Evolutionary conservation across 352 stramenopile species (phyloP), one percentile per base, ranked within the genome.

Genomic region (Phytophthora idaei): DNA sequence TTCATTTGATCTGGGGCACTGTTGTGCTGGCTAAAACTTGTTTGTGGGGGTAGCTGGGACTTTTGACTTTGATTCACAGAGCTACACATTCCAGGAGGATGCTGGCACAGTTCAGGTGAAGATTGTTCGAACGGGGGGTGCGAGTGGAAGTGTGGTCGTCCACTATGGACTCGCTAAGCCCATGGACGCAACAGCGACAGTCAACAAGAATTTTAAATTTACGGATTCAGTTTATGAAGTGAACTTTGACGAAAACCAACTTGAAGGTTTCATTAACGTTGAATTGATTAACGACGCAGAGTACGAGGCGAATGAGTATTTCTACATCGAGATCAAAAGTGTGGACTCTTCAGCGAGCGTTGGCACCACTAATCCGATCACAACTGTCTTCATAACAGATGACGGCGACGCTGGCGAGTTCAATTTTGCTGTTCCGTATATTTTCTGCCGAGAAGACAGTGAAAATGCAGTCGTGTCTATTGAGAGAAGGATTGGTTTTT

Each of bases 381-480:
- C 72, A 1, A 72, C 67, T 8, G 60, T 92, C 2, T 83, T 85
- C 42, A 89, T 92, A 31, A 37, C 65, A 0, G 83, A 92, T 57
- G 81, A 89, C 44, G 76, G 80, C 3, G 83, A 92, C 29, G 83
- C 83, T 29, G 83, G 83, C 0, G 59, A 78, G 7, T 92, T 92
- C 57, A 79, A 81, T 56, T 92, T 92, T 59, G 67, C 81, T 5
- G 44, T 51, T 7, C 62, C 80, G 1, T 87, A 57, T 48, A 76
- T 85, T 7, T 89, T 87, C 50, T 92, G 81, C 42, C 64, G 81
- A 31, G 83, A 92, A 74, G 81, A 92, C 57, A 90, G 79, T 47
- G 74, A 78, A 5, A 81, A 77, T 17, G 83, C 83, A 11, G 63
- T 86, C 5, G 80, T 92, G 7, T 79, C 70, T 11, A 81, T 92